Evolutionary conservation across 2,329 filamentous ascomycete species (phyloP), one percentile per base, ranked within the genome.

Genomic region (Zymoseptoria ardabiliae): DNA sequence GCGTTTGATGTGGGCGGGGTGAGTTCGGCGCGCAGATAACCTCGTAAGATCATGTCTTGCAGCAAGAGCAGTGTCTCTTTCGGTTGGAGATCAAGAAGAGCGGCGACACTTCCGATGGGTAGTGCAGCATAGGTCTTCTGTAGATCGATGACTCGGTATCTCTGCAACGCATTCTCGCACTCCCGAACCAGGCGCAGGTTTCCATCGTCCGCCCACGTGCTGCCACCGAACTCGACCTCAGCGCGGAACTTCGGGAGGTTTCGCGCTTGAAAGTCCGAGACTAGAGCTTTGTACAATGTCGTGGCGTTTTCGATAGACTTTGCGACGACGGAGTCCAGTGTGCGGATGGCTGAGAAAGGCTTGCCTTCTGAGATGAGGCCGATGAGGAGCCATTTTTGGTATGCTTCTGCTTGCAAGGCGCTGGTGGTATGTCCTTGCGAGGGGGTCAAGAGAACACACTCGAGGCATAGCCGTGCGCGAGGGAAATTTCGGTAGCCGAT

Each of bases 381-480:
- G 9, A 91, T 81, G 17, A 99, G 77, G 8, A 95, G 72, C 89
- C 91, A 97, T 74, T 93, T 95, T 76, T 93, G 95, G 78, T 96
- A 93, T 5, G 90, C 90, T 65, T 96, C 91, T 3, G 89, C 79
- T 88, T 94, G 94, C 55, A 95, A 81, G 19, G 68, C 60, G 20
- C 22, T 25, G 22, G 28, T 25, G 71, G 85, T 87, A 41, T 84
- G 80, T 30, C 80, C 77, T 20, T 85, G 86, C 0, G 81, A 78
- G 0, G 91, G 90, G 59, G 86, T 85, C 2, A 86, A 83, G 41
- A 96, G 70, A 49, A 79, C 72, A 56, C 75, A 72, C 65, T 81
- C 78, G 35, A 81, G 69, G 59, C 79, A 77, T 11, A 77, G 68
- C 41, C 72, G 71, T n/a, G 79, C 77, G 56, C 78, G 73, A 52